Evolutionary conservation across 2,329 filamentous ascomycete genomes (phyloP).

Genomic region (Emydomyces testavorans): DNA sequence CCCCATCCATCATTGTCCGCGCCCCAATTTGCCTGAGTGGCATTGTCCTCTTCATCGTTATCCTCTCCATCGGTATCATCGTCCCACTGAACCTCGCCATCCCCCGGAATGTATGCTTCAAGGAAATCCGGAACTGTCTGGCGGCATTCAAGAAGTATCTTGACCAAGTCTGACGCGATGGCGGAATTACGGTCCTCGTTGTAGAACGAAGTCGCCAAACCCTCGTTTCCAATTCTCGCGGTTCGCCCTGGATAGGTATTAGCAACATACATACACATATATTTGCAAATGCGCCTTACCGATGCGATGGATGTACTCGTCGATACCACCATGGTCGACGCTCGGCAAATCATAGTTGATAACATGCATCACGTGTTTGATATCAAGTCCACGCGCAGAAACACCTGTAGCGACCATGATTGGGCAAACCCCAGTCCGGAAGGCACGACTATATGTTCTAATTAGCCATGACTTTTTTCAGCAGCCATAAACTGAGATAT

Average conservation of each 20-base stretch:
- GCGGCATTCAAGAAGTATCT: conserved; percentile 66
- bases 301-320: conserved; percentile 90
- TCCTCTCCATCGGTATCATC: conserved; percentile 43
- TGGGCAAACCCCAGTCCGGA: conserved; percentile 61
- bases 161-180: conserved; percentile 60
- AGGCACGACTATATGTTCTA: conserved; percentile 47
- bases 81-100: conserved; percentile 38
- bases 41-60: conserved; percentile 18
- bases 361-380: conserved; percentile 76
- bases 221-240: conserved; percentile 79
- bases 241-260: conserved; percentile 56
- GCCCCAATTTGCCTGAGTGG: conserved; percentile 15
- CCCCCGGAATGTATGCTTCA: conserved; percentile 41
- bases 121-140: conserved; percentile 79
- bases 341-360: conserved; percentile 86
- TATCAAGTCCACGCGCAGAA: conserved; percentile 76
- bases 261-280: too few species aligned
- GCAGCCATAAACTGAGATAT: conserved; percentile 18
- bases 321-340: conserved; percentile 66
- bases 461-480: conserved; percentile 14
- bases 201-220: conserved; percentile 81
- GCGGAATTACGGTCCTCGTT: conserved; percentile 60
- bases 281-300: conserved; percentile 47
- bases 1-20: conserved; percentile 14
- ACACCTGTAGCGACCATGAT: conserved; percentile 81